These are phyloP conservation scores for Dendrobium nobile DNA, from an alignment of 106 monocot species.

Conservation along the genomic window DNA sequence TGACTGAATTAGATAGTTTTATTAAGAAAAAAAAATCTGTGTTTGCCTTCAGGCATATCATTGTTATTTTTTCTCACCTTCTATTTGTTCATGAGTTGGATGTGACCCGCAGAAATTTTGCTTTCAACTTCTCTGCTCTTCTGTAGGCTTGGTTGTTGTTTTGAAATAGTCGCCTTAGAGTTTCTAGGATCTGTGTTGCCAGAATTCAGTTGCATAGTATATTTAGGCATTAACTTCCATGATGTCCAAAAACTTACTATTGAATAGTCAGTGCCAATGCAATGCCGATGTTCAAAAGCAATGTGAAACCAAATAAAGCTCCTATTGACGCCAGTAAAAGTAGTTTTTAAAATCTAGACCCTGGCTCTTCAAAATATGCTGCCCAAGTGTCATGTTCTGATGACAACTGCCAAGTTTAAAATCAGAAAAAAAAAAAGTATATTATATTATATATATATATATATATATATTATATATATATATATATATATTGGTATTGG, in stretches of 20 bases:
- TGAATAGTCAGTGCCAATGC: conserved; percentile 26
- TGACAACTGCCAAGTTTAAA: conserved; percentile 14
- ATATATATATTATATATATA: no score
- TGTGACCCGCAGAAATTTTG: no score
- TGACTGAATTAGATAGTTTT: no score
- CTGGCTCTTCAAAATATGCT: conserved; percentile 22
- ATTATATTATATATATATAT: no score
- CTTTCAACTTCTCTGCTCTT: not conserved
- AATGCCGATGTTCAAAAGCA: conserved; percentile 33
- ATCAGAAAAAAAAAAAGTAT: not conserved
- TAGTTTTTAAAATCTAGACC: conserved; percentile 23
- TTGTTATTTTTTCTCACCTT: no score
- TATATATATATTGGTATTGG: no score
- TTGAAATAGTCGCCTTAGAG: conserved; percentile 31
- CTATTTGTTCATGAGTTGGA: no score
- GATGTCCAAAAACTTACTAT: conserved; percentile 15
- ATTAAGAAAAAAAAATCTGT: no score
- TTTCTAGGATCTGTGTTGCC: conserved; percentile 20
- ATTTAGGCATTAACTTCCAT: no score
- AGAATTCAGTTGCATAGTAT: not conserved
- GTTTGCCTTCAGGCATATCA: no score
- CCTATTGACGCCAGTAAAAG: conserved; percentile 43
- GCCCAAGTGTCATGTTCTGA: conserved; percentile 23
- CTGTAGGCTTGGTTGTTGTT: conserved; percentile 8
- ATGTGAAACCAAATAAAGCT: conserved; percentile 23